Evolutionary conservation across 1,284 basidiomycete genomes (phyloP).

Genomic region (Cryptococcus depauperatus): DNA sequence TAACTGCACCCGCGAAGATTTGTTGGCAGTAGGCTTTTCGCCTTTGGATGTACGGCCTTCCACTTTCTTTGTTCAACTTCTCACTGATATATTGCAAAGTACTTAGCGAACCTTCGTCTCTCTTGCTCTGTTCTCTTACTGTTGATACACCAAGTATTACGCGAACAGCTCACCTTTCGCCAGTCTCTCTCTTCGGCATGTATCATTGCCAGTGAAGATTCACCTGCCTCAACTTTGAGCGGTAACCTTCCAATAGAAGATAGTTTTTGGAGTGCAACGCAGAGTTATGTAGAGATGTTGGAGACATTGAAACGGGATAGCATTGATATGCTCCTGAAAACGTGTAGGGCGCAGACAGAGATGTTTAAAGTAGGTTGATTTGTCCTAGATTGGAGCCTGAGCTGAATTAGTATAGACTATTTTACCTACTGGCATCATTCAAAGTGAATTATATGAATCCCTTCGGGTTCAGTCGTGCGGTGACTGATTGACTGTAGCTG

Average conservation of each 20-base stretch:
- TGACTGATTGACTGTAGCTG: constrained; percentile 10
- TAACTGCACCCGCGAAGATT: constrained; percentile 2
- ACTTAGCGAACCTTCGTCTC: constrained; percentile 22
- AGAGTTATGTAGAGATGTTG: constrained; percentile 15
- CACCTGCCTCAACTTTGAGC: neutral
- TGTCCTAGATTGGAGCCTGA: neutral
- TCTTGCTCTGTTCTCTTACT: constrained; percentile 24
- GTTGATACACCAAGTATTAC: constrained; percentile 22
- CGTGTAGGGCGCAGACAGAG: constrained; percentile 15
- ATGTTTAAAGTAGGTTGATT: constrained; percentile 21
- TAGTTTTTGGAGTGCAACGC: neutral
- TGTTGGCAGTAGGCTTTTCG: constrained; percentile 31
- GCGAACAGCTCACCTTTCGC: constrained; percentile 25
- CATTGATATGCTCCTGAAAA: constrained; percentile 23
- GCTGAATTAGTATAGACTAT: constrained; percentile 11
- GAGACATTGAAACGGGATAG: constrained; percentile 23
- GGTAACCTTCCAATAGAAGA: neutral
- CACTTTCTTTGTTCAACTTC: neutral
- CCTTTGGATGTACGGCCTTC: constrained; percentile 26
- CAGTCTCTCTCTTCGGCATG: constrained; percentile 16
- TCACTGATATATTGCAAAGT: constrained; percentile 2
- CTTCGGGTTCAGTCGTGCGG: neutral
- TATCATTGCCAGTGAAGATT: constrained; percentile 7
- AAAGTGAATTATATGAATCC: constrained; percentile 13
- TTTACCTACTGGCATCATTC: constrained; percentile 25